phyloP scores from a whole-genome alignment of 768 basidiomycete species.

The Leccinum truebloodii region DNA sequence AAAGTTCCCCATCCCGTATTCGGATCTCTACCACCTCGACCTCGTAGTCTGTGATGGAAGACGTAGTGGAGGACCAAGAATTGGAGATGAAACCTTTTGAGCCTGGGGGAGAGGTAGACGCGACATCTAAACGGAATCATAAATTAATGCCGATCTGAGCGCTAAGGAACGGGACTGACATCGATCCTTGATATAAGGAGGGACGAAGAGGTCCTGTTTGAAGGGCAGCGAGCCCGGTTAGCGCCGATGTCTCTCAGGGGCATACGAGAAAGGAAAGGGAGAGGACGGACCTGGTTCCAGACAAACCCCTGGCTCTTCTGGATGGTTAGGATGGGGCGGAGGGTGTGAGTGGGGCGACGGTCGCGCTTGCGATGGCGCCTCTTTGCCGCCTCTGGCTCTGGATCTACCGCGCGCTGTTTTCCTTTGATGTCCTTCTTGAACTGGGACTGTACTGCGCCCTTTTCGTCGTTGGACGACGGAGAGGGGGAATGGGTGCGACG shows the following conservation, averaged over 20 bases:
- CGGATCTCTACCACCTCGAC: conserved; percentile 89
- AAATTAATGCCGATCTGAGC: conserved; percentile 6
- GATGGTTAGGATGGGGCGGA: conserved; percentile 84
- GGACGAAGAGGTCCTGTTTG: conserved; percentile 79
- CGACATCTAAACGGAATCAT: conserved; percentile 53
- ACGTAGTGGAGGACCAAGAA: conserved; percentile 66
- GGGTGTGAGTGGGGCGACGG: conserved; percentile 56
- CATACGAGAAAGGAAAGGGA: not conserved
- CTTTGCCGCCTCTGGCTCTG: conserved; percentile 54
- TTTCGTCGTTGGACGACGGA: conserved; percentile 29
- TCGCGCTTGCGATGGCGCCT: conserved; percentile 54
- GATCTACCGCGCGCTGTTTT: conserved; percentile 77
- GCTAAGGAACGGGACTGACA: conserved; percentile 53
- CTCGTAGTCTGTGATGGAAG: conserved; percentile 72
- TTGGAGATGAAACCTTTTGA: conserved; percentile 65
- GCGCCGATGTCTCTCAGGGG: not conserved
- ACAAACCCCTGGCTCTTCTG: conserved; percentile 88
- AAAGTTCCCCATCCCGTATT: conserved; percentile 75
- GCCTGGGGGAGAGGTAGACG: conserved; percentile 80
- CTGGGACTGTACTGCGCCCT: conserved; percentile 41
- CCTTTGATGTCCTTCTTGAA: conserved; percentile 69
- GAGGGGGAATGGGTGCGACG: conserved; percentile 17
- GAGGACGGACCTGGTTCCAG: conserved; percentile 81
- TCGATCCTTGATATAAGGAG: conserved; percentile 88
- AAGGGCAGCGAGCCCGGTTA: not conserved